Evolutionary conservation across 1,139 yeast species (phyloP).

Genomic region (Magnusiomyces ingens): DNA sequence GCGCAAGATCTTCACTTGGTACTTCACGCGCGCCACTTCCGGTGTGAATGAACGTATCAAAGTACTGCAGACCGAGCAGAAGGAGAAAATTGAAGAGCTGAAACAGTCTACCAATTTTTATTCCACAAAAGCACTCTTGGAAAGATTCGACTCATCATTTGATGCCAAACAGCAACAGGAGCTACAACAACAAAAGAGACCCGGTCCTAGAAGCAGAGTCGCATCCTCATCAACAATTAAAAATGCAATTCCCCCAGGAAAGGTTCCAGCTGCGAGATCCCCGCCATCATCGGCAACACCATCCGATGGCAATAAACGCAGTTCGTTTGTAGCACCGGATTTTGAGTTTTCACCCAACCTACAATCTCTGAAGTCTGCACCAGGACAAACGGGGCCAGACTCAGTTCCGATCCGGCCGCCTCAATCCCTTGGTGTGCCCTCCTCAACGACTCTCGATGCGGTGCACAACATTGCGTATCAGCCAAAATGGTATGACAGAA

Average conservation of each 20-base stretch:
- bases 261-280: background rate
- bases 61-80: conserved; percentile 46
- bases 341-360: conserved; percentile 12
- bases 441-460: conserved; percentile 2
- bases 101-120: conserved; percentile 74
- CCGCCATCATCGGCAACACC: background rate
- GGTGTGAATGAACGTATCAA: conserved; percentile 32
- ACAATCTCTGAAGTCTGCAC: conserved; percentile 4
- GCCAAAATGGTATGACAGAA: conserved; percentile 37
- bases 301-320: background rate
- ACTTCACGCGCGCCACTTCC: conserved; percentile 20
- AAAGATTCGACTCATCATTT: conserved; percentile 42
- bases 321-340: conserved; percentile 2
- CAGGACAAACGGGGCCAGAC: background rate
- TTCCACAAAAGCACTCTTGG: conserved; percentile 64
- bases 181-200: background rate
- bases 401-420: background rate
- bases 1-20: conserved; percentile 20
- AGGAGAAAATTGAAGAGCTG: conserved; percentile 60
- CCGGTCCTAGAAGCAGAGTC: background rate
- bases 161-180: conserved; percentile 5
- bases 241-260: background rate
- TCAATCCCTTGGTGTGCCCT: background rate
- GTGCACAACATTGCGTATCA: conserved; percentile 17
- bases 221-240: background rate